Evolutionary conservation across 2,329 filamentous ascomycete species (phyloP).

Genomic region (Aspergillus sp.): DNA sequence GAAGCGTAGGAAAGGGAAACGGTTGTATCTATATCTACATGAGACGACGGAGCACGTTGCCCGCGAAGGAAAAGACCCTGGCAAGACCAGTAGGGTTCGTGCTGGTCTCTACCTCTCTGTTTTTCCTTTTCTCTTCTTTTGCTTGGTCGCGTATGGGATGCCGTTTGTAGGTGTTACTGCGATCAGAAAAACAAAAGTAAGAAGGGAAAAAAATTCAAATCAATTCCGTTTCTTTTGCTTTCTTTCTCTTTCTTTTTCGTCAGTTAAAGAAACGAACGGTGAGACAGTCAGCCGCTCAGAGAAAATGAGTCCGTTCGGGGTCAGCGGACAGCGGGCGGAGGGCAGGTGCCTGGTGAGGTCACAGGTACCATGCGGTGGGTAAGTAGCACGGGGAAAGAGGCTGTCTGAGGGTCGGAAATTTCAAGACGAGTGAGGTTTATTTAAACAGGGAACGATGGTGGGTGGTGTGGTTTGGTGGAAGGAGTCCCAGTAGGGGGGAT

Average conservation of each 20-base stretch:
- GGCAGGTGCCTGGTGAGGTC: slow-evolving; percentile 36
- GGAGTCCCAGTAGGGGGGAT: background rate
- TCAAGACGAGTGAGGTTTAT: background rate
- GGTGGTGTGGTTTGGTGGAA: background rate
- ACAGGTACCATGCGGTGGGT: slow-evolving; percentile 29
- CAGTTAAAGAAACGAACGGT: background rate
- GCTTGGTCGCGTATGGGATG: slow-evolving; percentile 6
- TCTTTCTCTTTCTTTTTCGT: background rate
- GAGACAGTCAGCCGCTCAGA: slow-evolving; percentile 13
- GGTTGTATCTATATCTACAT: slow-evolving; percentile 21
- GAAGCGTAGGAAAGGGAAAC: slow-evolving; percentile 4
- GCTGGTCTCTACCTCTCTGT: background rate
- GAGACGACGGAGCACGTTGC: slow-evolving; percentile 12
- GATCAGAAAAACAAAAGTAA: slow-evolving; percentile 5
- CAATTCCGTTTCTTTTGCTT: slow-evolving; percentile 4
- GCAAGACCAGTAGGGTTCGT: slow-evolving; percentile 1
- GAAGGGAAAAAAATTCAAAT: background rate
- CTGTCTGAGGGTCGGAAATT: slow-evolving; percentile 7
- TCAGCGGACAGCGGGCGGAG: slow-evolving; percentile 30
- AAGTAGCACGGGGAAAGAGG: slow-evolving; percentile 17
- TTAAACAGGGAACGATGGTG: background rate
- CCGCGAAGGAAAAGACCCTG: slow-evolving; percentile 1
- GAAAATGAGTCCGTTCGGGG: slow-evolving; percentile 12
- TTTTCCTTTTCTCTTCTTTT: slow-evolving; percentile 4
- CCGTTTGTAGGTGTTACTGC: slow-evolving; percentile 9